Evolutionary conservation across 768 basidiomycete genomes (phyloP), one percentile per base, ranked within the genome.

Genomic region (Lactifluus echinatus): DNA sequence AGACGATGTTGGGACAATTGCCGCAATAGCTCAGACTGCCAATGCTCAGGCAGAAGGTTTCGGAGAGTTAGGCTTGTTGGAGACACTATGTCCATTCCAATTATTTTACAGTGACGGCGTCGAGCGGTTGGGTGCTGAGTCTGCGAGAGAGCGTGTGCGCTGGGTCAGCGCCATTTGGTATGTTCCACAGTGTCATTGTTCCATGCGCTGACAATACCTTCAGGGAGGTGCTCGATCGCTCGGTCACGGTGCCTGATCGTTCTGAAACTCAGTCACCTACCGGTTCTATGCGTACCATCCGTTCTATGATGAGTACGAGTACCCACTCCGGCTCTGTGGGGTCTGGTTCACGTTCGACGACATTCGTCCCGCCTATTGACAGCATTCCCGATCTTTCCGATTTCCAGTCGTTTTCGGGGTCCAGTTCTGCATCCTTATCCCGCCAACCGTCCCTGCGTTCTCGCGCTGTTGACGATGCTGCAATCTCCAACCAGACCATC

Each of bases 141-240:
- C 89, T 62, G 78, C 92, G 7, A 70, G 87, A 56, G 89, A 93
- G 68, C 76, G 93, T 63, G 85, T 91, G 50, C 82, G 86, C 69
- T 96, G 93, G 93, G 91, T 94, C 12, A 89, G 88, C 65, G 81
- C 90, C 4, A 79, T 96, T 53, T 93, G 89, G 93, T 92, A 65
- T 47, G 82, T 57, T 42, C 46, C 53, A 26, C 11, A 24, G 36
- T 46, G 14, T 52, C 3, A 2, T 45, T 46, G 23, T 45, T 21
- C 19, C 8, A 21, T 8, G 8, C 23, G 42, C 23, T 44, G 37
- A 50, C 31, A 21, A n/a, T 28, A 12, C 53, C 17, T 53, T 33
- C 60, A 93, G 90, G 89, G 89, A 91, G 61, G 83, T 85, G 0
- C 76, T 93, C 17, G 83, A 89, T 64, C 80, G 81, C 15, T 73